phyloP scores from a whole-genome alignment of 1,139 yeast species.

The Pichia sorboxylosa region DNA sequence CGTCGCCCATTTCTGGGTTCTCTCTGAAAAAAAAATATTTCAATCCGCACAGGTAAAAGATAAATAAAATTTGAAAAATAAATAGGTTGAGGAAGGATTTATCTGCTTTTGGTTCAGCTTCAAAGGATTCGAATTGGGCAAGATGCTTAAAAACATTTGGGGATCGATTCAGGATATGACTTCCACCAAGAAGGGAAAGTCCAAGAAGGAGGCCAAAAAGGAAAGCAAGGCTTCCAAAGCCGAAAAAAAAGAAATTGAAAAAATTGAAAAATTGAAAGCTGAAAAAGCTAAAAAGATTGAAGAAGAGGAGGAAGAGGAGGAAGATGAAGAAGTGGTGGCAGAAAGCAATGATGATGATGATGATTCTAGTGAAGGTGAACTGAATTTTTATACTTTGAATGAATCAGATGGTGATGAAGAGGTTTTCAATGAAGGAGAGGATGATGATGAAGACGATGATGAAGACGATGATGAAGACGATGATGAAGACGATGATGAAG shows the following conservation, averaged over 20 bases:
- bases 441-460: slow-evolving; percentile 12
- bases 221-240: slow-evolving; percentile 16
- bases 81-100: too few relatives aligned
- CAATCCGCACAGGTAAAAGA: neutral
- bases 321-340: slow-evolving; percentile 7
- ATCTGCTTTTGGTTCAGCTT: too few relatives aligned
- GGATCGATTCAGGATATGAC: too few relatives aligned
- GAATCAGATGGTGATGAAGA: too few relatives aligned
- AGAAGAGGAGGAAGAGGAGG: slow-evolving; percentile 26
- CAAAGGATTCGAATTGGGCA: too few relatives aligned
- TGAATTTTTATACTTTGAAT: too few relatives aligned
- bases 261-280: neutral
- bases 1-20: neutral
- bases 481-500: slow-evolving; percentile 41
- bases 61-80: too few relatives aligned
- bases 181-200: too few relatives aligned
- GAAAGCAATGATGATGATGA: slow-evolving; percentile 30
- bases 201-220: slow-evolving; percentile 1
- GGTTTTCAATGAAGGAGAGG: slow-evolving; percentile 1
- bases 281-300: slow-evolving; percentile 15
- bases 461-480: slow-evolving; percentile 40
- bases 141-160: too few relatives aligned
- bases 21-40: neutral
- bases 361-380: slow-evolving; percentile 47
- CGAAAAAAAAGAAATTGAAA: slow-evolving; percentile 17